A percentile compares a stretch with the other conserved stretches of the same genome.
phyloP scores from a whole-genome alignment of 169 alveolate species.

The Amoebophrya sp. region DNA sequence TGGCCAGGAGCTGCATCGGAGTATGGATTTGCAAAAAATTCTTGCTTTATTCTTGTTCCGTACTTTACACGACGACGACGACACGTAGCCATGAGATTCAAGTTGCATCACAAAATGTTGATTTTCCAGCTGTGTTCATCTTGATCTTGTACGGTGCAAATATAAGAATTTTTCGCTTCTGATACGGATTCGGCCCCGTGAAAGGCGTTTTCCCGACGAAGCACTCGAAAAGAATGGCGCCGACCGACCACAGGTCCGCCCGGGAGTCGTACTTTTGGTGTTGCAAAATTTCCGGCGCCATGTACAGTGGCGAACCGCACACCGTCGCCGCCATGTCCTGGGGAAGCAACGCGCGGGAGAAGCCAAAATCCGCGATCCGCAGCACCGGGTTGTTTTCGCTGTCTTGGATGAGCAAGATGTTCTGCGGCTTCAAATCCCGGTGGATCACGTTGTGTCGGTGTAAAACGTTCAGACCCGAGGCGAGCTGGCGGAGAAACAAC shows the following conservation, averaged over 20 bases:
- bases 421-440: slow-evolving; percentile 47
- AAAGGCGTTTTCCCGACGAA: slow-evolving; percentile 32
- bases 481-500: not conserved
- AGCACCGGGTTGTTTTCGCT: not conserved
- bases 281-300: slow-evolving; percentile 48
- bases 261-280: slow-evolving; percentile 41
- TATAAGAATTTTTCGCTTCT: not conserved
- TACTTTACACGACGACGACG: not conserved
- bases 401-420: slow-evolving; percentile 37
- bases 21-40: slow-evolving; percentile 30
- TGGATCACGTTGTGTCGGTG: slow-evolving; percentile 40
- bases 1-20: slow-evolving; percentile 43
- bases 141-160: not conserved
- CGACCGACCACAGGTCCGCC: slow-evolving; percentile 47
- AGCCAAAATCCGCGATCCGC: slow-evolving; percentile 46
- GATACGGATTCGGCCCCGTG: not conserved
- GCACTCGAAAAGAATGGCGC: slow-evolving; percentile 45
- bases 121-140: not conserved
- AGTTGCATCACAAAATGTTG: not conserved
- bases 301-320: slow-evolving; percentile 49
- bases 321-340: slow-evolving; percentile 50
- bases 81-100: not conserved
- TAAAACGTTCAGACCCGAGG: slow-evolving; percentile 14
- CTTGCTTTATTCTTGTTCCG: not conserved
- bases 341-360: slow-evolving; percentile 43